Evolutionary conservation across 371 early-diverging fungal genomes (phyloP).

Genomic region (Apophysomyces ossiformis): DNA sequence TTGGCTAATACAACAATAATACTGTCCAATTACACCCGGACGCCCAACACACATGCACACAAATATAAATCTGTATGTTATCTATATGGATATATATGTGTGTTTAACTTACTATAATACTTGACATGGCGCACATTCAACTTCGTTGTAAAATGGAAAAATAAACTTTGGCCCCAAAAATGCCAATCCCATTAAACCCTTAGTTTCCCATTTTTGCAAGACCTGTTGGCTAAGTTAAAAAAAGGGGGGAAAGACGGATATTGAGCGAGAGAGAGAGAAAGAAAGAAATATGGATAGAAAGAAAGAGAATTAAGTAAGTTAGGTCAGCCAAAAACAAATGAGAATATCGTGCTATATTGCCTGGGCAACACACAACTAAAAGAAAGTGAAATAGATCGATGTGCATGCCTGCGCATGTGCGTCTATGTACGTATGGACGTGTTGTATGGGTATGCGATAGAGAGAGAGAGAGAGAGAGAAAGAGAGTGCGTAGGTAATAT

Average conservation of each 20-base stretch:
- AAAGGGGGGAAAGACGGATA: neutral
- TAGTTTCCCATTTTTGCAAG: neutral
- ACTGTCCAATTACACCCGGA: neutral
- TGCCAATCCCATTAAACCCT: slow-evolving; percentile 11
- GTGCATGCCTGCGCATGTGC: neutral
- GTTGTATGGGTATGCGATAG: no score
- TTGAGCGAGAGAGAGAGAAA: neutral
- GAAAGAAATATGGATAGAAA: neutral
- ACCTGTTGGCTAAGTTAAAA: neutral
- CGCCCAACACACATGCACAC: slow-evolving; percentile 6
- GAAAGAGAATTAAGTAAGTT: neutral
- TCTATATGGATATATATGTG: slow-evolving; percentile 10
- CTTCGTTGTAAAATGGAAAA: slow-evolving; percentile 8
- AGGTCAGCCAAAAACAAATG: no score
- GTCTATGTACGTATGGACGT: neutral
- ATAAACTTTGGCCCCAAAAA: slow-evolving; percentile 10
- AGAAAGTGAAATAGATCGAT: neutral
- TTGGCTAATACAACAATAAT: slow-evolving; percentile 9
- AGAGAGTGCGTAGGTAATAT: no score
- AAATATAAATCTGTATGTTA: slow-evolving; percentile 12
- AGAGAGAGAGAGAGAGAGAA: no score
- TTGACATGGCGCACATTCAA: slow-evolving; percentile 4
- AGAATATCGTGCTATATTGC: no score
- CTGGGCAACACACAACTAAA: neutral
- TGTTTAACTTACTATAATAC: slow-evolving; percentile 3